A percentile compares a stretch with the other conserved stretches of the same genome.
These are phyloP conservation scores for Escovopsis sp. DNA, from an alignment of 2,329 filamentous ascomycete species.

Conservation along the genomic window DNA sequence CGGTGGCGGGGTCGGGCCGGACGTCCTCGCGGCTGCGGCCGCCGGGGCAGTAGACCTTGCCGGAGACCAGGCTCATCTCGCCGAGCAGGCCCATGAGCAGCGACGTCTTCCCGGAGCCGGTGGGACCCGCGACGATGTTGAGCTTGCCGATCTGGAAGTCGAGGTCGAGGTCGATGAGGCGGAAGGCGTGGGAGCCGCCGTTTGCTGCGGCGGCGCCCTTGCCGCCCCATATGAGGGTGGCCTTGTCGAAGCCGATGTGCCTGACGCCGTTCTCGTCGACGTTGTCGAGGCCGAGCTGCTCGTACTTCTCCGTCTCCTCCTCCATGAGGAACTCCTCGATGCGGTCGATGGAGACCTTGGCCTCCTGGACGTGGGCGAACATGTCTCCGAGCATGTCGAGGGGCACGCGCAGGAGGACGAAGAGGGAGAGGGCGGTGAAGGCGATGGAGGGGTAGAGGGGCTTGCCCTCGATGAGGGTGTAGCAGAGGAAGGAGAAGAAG, in stretches of 20 bases:
- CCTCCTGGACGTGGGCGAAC: constrained; percentile 95
- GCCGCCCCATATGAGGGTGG: constrained; percentile 80
- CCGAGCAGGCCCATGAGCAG: constrained; percentile 90
- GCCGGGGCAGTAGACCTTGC: constrained; percentile 72
- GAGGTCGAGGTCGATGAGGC: constrained; percentile 68
- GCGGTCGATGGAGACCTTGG: constrained; percentile 91
- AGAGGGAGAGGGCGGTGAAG: constrained; percentile 91
- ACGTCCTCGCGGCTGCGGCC: constrained; percentile 77
- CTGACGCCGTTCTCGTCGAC: constrained; percentile 53
- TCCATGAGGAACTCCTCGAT: constrained; percentile 89
- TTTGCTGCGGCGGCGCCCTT: constrained; percentile 39
- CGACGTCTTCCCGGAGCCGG: constrained; percentile 90
- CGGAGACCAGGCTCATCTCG: constrained; percentile 81
- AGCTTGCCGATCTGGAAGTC: constrained; percentile 74
- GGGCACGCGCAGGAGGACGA: constrained; percentile 83
- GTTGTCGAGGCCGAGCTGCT: constrained; percentile 60
- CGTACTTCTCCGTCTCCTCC: constrained; percentile 91
- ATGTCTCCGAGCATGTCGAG: constrained; percentile 95
- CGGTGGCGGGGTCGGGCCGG: constrained; percentile 65
- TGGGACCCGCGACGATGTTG: constrained; percentile 86
- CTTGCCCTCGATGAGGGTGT: constrained; percentile 81
- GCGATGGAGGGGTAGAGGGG: constrained; percentile 81
- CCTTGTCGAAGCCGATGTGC: constrained; percentile 71
- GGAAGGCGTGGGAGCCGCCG: constrained; percentile 61
- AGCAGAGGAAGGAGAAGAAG: constrained; percentile 89